Conservation (phyloP, 345 rosid genomes). For the Moringa oleifera region DNA sequence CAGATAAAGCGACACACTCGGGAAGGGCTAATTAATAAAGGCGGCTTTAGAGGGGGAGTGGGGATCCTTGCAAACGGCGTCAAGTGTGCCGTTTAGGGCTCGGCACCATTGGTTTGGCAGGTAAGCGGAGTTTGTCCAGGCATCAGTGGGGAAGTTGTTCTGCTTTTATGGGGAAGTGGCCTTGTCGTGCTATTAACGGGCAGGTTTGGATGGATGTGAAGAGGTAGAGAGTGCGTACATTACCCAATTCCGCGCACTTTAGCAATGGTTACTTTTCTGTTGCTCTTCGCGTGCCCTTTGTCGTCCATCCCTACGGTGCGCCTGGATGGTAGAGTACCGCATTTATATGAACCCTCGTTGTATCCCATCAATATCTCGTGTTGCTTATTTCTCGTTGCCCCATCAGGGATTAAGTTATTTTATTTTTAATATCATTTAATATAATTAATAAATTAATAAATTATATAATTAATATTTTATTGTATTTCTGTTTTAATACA, state of each 20-base stretch:
- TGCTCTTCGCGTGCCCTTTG: background rate
- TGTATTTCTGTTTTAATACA: too few species aligned
- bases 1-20: slow-evolving; percentile 24
- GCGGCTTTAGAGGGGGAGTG: slow-evolving; percentile 21
- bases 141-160: slow-evolving; percentile 52
- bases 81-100: slow-evolving; percentile 9
- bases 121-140: slow-evolving; percentile 45
- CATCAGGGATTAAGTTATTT: too few species aligned
- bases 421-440: too few species aligned
- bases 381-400: too few species aligned
- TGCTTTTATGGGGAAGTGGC: slow-evolving; percentile 58
- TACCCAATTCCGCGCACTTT: slow-evolving; percentile 22
- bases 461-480: too few species aligned
- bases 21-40: slow-evolving; percentile 25
- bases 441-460: too few species aligned
- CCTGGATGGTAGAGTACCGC: slow-evolving; percentile 2
- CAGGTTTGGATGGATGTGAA: slow-evolving; percentile 48
- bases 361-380: too few species aligned
- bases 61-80: slow-evolving; percentile 36
- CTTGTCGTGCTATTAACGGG: slow-evolving; percentile 76
- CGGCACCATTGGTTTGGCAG: slow-evolving; percentile 19
- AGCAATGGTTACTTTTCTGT: background rate
- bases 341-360: too few species aligned
- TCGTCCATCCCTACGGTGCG: slow-evolving; percentile 22
- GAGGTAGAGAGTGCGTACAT: slow-evolving; percentile 23